Base-by-base conservation (phyloP, 192 early-diverging fungal species). In the Oehlia diaphana region DNA sequence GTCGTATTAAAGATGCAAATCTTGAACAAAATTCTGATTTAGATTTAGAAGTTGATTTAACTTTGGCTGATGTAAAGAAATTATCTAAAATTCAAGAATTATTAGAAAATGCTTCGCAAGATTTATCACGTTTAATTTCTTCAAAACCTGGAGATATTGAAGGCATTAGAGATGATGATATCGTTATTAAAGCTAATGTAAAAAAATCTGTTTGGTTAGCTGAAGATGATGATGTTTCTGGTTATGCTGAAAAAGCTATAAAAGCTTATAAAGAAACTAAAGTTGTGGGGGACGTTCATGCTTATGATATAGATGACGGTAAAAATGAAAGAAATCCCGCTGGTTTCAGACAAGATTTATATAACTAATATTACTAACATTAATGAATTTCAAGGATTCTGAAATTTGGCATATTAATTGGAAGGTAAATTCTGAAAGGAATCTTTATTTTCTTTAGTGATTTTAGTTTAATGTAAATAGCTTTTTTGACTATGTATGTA, bases 161-260 rank as follows among this genome's bases (percentile, higher is more conserved):
- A 23, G 39, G 37, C 3, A 37, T 44, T n/a, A 70, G 3, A 12
- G 68, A 70, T 39, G 68, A 70, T n/a, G 72, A 74, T 16, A 44
- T 53, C 33, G 64, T 23, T 35, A 31, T 28, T 10, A 63, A 68
- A 19, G 47, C 21, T 35, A 44, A 53, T 4, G 33, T 2, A 5
- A 68, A 78, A 16, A 78, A 68, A n/a, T 4, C 10, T n/a, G 9
- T 78, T 26, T 78, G 76, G 76, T 53, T 78, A 21, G 65, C 42
- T 14, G 76, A 78, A n/a, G 76, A 78, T 68, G 76, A 78, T 69
- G 76, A 78, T 78, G 47, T 78, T 4, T 68, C 64, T 19, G 76
- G 76, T 9, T 13, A 78, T 68, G 66, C 66, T 16, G 64, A 67
- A 21, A 37, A 78, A 9, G 76, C 76, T 16, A 78, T 78, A 23